Evolutionary conservation across 1,139 yeast genomes (phyloP).

Genomic region (Zygosaccharomyces pseudobailii): DNA sequence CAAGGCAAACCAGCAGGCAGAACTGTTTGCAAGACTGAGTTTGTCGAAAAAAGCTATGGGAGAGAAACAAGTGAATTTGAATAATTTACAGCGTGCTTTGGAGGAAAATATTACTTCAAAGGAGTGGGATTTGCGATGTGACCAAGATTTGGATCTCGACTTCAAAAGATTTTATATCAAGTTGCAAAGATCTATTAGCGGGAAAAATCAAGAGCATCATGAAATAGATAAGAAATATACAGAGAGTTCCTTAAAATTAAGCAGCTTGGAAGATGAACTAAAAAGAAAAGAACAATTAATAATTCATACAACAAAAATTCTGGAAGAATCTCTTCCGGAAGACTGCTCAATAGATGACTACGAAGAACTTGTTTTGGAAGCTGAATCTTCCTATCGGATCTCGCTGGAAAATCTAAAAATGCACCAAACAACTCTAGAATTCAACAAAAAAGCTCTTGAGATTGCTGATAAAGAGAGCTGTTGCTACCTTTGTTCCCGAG

Average conservation of each 20-base stretch:
- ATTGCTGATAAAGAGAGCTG: conserved; percentile 51
- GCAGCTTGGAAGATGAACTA: conserved; percentile 19
- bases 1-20: conserved; percentile 54
- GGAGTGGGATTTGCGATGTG: conserved; percentile 11
- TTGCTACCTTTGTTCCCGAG: conserved; percentile 63
- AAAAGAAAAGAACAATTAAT: conserved; percentile 3
- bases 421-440: conserved; percentile 59
- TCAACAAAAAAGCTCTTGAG: conserved; percentile 59
- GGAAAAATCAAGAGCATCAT: conserved; percentile 14
- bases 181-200: conserved; percentile 21
- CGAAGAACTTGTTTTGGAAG: conserved; percentile 45
- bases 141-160: conserved; percentile 20
- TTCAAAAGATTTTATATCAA: conserved; percentile 20
- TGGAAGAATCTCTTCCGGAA: conserved; percentile 33
- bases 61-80: conserved; percentile 14
- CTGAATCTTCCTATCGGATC: conserved; percentile 56
- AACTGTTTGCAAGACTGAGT: conserved; percentile 47
- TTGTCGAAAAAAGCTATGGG: conserved; percentile 35
- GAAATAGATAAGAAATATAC: conserved; percentile 15
- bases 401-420: conserved; percentile 61
- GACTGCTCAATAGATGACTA: conserved; percentile 50
- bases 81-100: conserved; percentile 15
- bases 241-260: conserved; percentile 18
- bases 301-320: conserved; percentile 6
- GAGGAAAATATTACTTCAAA: conserved; percentile 9